These are phyloP conservation scores for Fusarium gaditjirri DNA, from an alignment of 2,329 filamentous ascomycete species.

Conservation along the genomic window DNA sequence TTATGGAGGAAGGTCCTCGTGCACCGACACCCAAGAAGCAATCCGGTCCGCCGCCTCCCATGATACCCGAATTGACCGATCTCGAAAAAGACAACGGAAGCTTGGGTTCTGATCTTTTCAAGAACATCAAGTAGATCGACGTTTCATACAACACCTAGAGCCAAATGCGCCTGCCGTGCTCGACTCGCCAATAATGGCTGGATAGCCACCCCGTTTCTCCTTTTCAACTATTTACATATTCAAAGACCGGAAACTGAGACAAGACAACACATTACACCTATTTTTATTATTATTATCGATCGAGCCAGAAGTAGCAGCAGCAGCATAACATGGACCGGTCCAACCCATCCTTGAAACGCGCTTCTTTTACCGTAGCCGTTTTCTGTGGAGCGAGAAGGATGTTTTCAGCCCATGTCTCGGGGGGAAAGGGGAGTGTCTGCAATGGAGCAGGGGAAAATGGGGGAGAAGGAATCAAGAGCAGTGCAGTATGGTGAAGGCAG, in stretches of 20 bases:
- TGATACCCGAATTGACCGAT: conserved; percentile 68
- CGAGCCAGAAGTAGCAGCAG: conserved; percentile 44
- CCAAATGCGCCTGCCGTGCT: background rate
- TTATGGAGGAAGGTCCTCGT: conserved; percentile 49
- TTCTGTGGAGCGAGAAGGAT: conserved; percentile 24
- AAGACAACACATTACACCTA: conserved; percentile 22
- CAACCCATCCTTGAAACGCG: conserved; percentile 25
- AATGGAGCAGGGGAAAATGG: conserved; percentile 14
- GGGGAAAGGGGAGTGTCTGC: conserved; percentile 11
- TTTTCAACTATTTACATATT: conserved; percentile 39
- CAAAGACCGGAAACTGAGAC: conserved; percentile 40
- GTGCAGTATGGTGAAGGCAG: conserved; percentile 43
- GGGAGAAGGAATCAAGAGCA: conserved; percentile 36
- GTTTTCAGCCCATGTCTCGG: conserved; percentile 23
- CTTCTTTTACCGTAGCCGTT: conserved; percentile 26
- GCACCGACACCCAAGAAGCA: conserved; percentile 50
- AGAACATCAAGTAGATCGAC: conserved; percentile 63
- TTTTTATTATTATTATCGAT: conserved; percentile 29
- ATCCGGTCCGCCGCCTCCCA: conserved; percentile 65
- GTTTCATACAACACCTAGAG: conserved; percentile 10
- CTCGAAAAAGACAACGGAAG: conserved; percentile 61
- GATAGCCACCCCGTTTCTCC: conserved; percentile 33
- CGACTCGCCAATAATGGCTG: conserved; percentile 11
- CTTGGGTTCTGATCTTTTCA: conserved; percentile 66
- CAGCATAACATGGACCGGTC: conserved; percentile 34